phyloP scores from a whole-genome alignment of 345 rosid genomes.

The Salix koriyanagi region DNA sequence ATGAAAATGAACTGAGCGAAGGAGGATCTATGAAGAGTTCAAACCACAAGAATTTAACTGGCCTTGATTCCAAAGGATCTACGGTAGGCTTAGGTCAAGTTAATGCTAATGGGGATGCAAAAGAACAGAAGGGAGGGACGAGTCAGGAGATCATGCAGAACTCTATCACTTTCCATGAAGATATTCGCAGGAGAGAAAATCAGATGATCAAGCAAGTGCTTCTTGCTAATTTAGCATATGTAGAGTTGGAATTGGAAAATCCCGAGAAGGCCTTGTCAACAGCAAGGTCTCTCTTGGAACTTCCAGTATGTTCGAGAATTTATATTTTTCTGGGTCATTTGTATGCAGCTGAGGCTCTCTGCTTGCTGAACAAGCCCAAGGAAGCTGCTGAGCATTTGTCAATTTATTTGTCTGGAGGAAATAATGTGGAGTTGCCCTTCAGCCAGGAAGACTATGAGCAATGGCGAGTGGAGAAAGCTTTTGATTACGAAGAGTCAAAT shows the following conservation, averaged over 20 bases:
- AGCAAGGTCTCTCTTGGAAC: conserved; percentile 68
- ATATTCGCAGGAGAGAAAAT: conserved; percentile 43
- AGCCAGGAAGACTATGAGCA: conserved; percentile 61
- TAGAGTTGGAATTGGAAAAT: conserved; percentile 87
- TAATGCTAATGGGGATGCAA: conserved; percentile 62
- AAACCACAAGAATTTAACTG: conserved; percentile 37
- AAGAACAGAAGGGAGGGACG: conserved; percentile 69
- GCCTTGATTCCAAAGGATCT: conserved; percentile 39
- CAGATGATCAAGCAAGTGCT: conserved; percentile 68
- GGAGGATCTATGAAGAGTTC: conserved; percentile 26
- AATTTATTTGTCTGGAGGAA: conserved; percentile 54
- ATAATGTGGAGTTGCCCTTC: conserved; percentile 61
- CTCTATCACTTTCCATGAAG: conserved; percentile 57
- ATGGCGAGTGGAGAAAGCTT: conserved; percentile 45
- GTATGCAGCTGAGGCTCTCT: conserved; percentile 95
- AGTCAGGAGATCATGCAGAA: conserved; percentile 59
- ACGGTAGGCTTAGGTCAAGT: conserved; percentile 44
- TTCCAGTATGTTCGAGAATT: conserved; percentile 63
- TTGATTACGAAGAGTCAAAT: conserved; percentile 60
- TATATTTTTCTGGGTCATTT: conserved; percentile 69
- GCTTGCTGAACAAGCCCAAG: conserved; percentile 64
- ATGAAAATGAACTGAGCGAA: conserved; percentile 46
- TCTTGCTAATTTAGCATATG: conserved; percentile 71
- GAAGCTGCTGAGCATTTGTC: conserved; percentile 85
- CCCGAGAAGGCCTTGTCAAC: conserved; percentile 66